These are phyloP conservation scores for Calonectria henricotiae DNA, from an alignment of 2,329 filamentous ascomycete genomes.

Conservation along the genomic window DNA sequence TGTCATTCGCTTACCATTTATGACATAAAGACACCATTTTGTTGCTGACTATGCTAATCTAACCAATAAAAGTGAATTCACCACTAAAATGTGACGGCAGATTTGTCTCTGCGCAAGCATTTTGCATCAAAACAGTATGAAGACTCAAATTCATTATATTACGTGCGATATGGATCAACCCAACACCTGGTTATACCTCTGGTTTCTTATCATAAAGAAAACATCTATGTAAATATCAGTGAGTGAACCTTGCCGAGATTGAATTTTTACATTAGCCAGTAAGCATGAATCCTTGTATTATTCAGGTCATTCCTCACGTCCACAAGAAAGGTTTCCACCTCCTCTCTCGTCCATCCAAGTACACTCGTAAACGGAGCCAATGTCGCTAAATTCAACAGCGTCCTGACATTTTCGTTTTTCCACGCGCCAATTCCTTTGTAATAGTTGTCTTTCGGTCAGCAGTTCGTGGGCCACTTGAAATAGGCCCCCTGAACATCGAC, in stretches of 20 bases:
- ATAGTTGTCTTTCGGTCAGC: conserved; percentile 32
- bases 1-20: too few species aligned
- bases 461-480: conserved; percentile 37
- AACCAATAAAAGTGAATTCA: too few species aligned
- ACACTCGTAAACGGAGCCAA: conserved; percentile 36
- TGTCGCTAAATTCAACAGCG: conserved; percentile 12
- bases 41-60: too few species aligned
- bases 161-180: too few species aligned
- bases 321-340: conserved; percentile 31
- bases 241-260: too few species aligned
- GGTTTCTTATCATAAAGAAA: not conserved
- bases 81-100: too few species aligned
- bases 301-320: conserved; percentile 30
- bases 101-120: too few species aligned
- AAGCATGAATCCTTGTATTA: conserved; percentile 33
- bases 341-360: conserved; percentile 33
- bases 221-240: not conserved
- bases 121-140: too few species aligned
- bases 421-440: conserved; percentile 32
- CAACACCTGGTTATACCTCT: not conserved
- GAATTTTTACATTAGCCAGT: conserved; percentile 34
- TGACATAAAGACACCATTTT: too few species aligned
- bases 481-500: conserved; percentile 28
- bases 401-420: conserved; percentile 32
- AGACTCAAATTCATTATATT: too few species aligned